Evolutionary conservation across 163 green algal genomes (phyloP), one percentile per base, ranked within the genome.

Genomic region (Scenedesmus sp.): DNA sequence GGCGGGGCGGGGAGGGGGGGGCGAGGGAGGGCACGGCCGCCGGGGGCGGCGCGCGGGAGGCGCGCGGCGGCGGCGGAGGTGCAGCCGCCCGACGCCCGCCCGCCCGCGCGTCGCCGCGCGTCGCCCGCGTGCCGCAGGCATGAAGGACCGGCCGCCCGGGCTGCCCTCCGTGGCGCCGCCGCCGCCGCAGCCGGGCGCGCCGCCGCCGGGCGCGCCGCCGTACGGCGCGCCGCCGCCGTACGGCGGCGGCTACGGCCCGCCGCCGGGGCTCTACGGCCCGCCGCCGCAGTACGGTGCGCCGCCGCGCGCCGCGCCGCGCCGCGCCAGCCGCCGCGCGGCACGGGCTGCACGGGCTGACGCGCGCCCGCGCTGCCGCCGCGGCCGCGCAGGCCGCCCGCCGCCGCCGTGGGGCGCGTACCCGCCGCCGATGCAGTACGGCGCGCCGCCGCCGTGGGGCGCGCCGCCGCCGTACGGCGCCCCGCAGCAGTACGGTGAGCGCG

Each of bases 391-490:
- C n/a, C 10, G 39, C 39, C 6, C 39, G 39, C 39, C 39, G 39
- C 39, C 39, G 39, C 39, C 6, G 39, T 10, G 7, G 39, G 7
- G 39, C 39, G 7, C 10, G 39, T 10, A 47, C 39, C 7, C 39
- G 39, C 39, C 39, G 7, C 39, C 7, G 7, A 6, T 47, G 39
- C 39, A 47, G 1, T 64, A 77, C 24, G 54, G 69, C 3, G 33
- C 69, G 31, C 53, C 36, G 15, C 36, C 69, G 11, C 69, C 69
- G n/a, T 77, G 67, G 44, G 69, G 53, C 14, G 36, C 58, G 31
- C 58, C 69, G 36, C 67, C 67, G 44, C 65, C 65, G 9, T 60
- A 60, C 31, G 64, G 15, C 7, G 18, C n/a, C 29, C 50, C 14
- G 48, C 64, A n/a, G 3, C 10, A 26, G n/a, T 73, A 60, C 64